Evolutionary conservation across 768 basidiomycete species (phyloP).

Genomic region (Tricholoma matsutake): DNA sequence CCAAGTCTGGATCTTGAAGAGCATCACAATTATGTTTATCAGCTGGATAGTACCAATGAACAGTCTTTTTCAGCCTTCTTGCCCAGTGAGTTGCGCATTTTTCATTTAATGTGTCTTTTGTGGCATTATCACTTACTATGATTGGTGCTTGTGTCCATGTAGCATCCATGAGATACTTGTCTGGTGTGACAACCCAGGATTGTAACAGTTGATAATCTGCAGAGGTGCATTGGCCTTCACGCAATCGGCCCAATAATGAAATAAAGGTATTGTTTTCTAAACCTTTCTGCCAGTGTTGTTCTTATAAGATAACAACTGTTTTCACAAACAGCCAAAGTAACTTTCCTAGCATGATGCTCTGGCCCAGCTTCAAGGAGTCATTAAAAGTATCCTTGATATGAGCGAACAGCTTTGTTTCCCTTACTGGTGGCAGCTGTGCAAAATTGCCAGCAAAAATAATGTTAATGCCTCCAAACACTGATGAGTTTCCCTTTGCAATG

Average conservation of each 20-base stretch:
- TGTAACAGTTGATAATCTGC: slow-evolving; percentile 1
- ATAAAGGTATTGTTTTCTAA: not conserved
- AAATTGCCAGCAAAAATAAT: not conserved
- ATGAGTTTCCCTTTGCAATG: not conserved
- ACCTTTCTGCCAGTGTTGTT: not conserved
- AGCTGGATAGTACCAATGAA: slow-evolving; percentile 14
- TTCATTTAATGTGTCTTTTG: slow-evolving; percentile 12
- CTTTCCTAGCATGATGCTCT: not conserved
- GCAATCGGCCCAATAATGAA: not conserved
- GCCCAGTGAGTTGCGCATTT: not conserved
- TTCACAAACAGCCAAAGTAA: not conserved
- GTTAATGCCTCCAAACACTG: not conserved
- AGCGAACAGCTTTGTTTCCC: not conserved
- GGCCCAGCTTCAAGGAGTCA: not conserved
- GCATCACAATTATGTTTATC: not conserved
- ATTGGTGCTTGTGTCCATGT: not conserved
- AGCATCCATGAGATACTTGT: not conserved
- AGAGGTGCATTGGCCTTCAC: not conserved
- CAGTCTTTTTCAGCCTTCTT: not conserved
- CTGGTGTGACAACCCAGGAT: not conserved
- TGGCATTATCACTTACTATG: slow-evolving; percentile 4
- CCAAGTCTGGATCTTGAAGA: not conserved
- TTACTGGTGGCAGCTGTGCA: not conserved
- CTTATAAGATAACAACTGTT: not conserved
- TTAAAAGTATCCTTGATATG: not conserved